A percentile compares a stretch with the other conserved stretches of the same genome.
Evolutionary conservation across 129 eudicot genomes (phyloP).

Genomic region (Centrapalus pauciflorus): DNA sequence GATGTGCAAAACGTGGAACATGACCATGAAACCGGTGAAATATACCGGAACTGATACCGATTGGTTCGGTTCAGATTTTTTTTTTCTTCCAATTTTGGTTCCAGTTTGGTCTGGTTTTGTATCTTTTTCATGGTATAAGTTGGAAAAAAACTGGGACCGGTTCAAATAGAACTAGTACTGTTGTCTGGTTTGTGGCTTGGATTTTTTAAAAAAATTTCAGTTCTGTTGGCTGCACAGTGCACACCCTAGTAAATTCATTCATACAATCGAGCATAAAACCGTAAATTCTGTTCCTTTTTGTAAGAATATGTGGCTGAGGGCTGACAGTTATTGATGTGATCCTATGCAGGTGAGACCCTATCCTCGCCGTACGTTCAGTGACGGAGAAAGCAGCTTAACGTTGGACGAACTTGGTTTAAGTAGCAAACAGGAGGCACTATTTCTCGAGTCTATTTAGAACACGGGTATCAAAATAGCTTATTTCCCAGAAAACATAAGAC

Average conservation of each 20-base stretch:
- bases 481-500: conserved; percentile 17
- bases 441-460: conserved; percentile 58
- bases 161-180: no score
- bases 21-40: no score
- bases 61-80: no score
- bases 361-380: conserved; percentile 64
- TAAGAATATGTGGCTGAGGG: not conserved
- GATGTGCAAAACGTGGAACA: no score
- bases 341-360: conserved; percentile 69
- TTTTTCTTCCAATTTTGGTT: no score
- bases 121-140: no score
- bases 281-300: not conserved
- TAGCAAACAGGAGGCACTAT: conserved; percentile 89
- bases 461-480: conserved; percentile 16
- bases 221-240: no score
- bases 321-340: not conserved
- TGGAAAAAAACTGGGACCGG: no score
- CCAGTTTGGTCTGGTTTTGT: no score
- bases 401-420: conserved; percentile 64
- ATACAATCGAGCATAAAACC: not conserved
- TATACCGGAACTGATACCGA: no score
- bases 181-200: no score
- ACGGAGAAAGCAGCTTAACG: conserved; percentile 48
- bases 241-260: not conserved
- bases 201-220: no score